These are phyloP conservation scores for Magnolia officinalis DNA, from an alignment of 164 flowering plant genomes.

Conservation along the genomic window DNA sequence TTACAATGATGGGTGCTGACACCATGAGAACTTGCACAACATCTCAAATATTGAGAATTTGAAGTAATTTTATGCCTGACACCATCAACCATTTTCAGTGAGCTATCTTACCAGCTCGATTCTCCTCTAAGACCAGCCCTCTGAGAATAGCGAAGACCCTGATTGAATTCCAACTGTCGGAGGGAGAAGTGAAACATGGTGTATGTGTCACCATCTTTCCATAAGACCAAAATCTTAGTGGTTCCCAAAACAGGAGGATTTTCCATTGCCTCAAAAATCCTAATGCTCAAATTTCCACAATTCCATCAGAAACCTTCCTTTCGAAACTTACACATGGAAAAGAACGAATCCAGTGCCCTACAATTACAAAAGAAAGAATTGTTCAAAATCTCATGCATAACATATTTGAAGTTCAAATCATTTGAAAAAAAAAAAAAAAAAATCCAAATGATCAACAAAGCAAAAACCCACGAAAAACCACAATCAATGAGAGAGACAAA, in stretches of 20 bases:
- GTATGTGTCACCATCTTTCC: constrained; percentile 43
- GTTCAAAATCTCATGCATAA: background rate
- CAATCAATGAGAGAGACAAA: too few species aligned
- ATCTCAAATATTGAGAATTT: constrained; percentile 26
- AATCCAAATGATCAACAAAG: too few species aligned
- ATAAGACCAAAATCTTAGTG: background rate
- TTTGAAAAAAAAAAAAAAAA: too few species aligned
- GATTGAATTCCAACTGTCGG: constrained; percentile 39
- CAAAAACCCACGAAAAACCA: too few species aligned
- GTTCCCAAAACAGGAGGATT: background rate
- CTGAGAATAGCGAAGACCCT: constrained; percentile 47
- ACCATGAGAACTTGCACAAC: constrained; percentile 50
- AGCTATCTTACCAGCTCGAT: constrained; percentile 20
- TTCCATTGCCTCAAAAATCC: background rate
- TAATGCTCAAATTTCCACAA: background rate
- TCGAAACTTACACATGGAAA: background rate
- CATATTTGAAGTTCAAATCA: too few species aligned
- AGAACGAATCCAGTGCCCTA: background rate
- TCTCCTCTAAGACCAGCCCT: constrained; percentile 34
- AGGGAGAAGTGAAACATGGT: constrained; percentile 30
- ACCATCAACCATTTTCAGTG: constrained; percentile 29
- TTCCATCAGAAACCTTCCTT: constrained; percentile 2
- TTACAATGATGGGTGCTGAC: constrained; percentile 42
- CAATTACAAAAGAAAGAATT: background rate
- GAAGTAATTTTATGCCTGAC: constrained; percentile 27